A percentile compares a stretch with the other conserved stretches of the same genome.
Conservation (phyloP, 768 basidiomycete genomes). For the Rhizopogon salebrosus region DNA sequence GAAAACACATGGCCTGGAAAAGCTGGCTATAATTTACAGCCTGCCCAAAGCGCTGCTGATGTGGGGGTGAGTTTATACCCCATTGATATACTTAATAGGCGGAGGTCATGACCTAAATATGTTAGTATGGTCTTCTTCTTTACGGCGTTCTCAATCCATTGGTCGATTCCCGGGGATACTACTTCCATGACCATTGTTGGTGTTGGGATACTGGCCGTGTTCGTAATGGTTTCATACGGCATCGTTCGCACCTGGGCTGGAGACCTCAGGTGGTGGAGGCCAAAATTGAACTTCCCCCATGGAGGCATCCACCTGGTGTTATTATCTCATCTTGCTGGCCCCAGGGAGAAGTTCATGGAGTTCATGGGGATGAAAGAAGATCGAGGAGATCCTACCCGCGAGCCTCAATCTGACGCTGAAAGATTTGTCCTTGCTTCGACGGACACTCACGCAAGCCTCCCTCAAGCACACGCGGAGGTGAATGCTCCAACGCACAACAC, state of each 20-base stretch:
- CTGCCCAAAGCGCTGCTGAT: conserved; percentile 52
- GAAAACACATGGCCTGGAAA: conserved; percentile 38
- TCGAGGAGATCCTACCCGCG: no score
- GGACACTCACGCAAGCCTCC: background rate
- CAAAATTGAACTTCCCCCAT: conserved; percentile 2
- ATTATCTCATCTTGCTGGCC: background rate
- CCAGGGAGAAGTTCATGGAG: background rate
- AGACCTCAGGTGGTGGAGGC: conserved; percentile 17
- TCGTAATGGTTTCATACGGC: conserved; percentile 38
- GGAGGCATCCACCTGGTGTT: background rate
- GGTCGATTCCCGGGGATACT: conserved; percentile 10
- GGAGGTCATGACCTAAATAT: background rate
- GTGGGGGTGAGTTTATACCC: conserved; percentile 45
- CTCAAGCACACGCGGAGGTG: background rate
- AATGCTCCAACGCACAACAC: background rate
- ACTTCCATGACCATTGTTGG: conserved; percentile 24
- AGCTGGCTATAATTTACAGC: conserved; percentile 47
- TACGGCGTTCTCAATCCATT: conserved; percentile 20
- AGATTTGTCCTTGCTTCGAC: background rate
- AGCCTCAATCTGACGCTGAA: background rate
- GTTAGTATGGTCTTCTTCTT: conserved; percentile 26
- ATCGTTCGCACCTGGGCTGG: conserved; percentile 27
- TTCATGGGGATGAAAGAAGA: background rate
- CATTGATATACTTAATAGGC: background rate
- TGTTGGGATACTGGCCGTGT: conserved; percentile 20